Evolutionary conservation across 108 stramenopile species (phyloP).

Genomic region (Pseudonitzschia multiseries): DNA sequence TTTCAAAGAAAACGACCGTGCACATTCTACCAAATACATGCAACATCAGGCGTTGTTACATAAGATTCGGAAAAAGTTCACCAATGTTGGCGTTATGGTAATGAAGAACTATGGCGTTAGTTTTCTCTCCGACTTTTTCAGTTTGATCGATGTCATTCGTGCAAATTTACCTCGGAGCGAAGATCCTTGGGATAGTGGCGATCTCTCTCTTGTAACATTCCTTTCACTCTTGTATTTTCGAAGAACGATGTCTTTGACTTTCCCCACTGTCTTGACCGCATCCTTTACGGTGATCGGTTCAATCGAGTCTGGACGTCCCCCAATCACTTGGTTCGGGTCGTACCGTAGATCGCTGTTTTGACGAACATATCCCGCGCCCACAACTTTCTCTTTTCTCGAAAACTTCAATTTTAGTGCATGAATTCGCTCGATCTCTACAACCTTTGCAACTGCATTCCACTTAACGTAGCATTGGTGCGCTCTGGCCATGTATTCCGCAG

Average conservation of each 20-base stretch:
- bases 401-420: background rate
- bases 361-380: background rate
- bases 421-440: background rate
- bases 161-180: background rate
- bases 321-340: background rate
- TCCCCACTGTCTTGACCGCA: background rate
- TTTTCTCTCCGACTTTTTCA: background rate
- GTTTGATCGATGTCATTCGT: background rate
- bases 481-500: slow-evolving; percentile 17
- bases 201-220: background rate
- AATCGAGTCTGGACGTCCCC: background rate
- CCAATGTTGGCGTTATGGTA: too few relatives aligned
- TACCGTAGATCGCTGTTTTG: background rate
- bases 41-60: too few relatives aligned
- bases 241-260: background rate
- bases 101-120: too few relatives aligned
- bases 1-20: too few relatives aligned
- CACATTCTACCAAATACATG: too few relatives aligned
- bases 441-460: slow-evolving; percentile 8
- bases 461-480: background rate
- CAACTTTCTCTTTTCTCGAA: background rate
- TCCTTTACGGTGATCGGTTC: background rate
- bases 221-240: background rate
- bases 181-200: background rate
- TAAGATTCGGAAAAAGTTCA: too few relatives aligned